Conservation (phyloP, 257 asterid species). For the Hygrophila difformis region DNA sequence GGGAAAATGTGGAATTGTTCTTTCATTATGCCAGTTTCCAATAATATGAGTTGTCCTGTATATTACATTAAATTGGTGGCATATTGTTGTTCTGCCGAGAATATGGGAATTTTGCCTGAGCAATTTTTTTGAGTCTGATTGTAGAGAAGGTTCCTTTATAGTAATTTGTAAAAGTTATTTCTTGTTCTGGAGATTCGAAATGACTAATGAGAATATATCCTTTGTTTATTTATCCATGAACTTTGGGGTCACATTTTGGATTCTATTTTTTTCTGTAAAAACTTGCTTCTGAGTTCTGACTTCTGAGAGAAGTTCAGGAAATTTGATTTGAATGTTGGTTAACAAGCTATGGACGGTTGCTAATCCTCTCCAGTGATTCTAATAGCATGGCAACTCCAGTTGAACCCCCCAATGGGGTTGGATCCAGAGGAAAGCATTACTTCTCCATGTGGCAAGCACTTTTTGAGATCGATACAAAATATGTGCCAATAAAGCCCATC, state of each 20-base stretch:
- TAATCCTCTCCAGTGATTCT: conserved; percentile 11
- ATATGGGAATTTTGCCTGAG: no score
- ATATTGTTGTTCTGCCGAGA: no score
- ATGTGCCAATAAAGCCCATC: conserved; percentile 64
- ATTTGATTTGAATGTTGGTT: background rate
- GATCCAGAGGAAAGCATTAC: conserved; percentile 44
- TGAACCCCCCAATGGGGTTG: conserved; percentile 54
- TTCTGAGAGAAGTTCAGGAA: conserved; percentile 2
- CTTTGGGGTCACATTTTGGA: background rate
- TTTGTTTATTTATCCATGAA: no score
- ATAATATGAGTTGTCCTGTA: no score
- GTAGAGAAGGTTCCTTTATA: no score
- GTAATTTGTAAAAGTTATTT: no score
- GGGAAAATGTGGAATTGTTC: no score
- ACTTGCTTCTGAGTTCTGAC: conserved; percentile 4
- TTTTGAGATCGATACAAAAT: conserved; percentile 57
- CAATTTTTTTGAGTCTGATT: no score
- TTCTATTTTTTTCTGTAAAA: background rate
- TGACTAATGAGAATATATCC: no score
- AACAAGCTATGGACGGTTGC: background rate
- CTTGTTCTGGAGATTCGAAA: no score
- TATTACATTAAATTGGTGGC: no score
- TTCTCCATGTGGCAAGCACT: conserved; percentile 59
- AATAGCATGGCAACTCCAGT: conserved; percentile 60
- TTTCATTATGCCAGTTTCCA: no score